phyloP scores from a whole-genome alignment of 2,329 filamentous ascomycete genomes.

The Ploettnerulaceae sp. region DNA sequence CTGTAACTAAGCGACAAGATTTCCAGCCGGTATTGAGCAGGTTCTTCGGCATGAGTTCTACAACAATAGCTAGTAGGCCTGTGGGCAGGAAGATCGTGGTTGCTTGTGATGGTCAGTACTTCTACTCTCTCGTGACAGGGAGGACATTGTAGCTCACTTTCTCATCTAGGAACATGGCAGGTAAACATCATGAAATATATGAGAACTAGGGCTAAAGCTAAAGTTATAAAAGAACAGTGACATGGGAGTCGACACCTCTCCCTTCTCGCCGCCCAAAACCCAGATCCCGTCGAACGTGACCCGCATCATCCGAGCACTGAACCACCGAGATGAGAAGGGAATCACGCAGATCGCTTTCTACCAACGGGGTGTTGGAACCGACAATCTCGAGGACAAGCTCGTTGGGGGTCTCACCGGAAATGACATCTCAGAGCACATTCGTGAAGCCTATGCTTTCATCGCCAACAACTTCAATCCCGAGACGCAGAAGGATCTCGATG shows the following conservation, averaged over 20 bases:
- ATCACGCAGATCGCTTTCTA: conserved; percentile 55
- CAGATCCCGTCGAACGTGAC: conserved; percentile 52
- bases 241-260: conserved; percentile 15
- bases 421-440: conserved; percentile 48
- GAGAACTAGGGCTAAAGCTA: neutral
- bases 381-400: conserved; percentile 43
- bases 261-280: conserved; percentile 10
- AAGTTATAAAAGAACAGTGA: conserved; percentile 18
- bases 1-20: neutral
- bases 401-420: conserved; percentile 49
- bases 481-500: conserved; percentile 17
- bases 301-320: conserved; percentile 52
- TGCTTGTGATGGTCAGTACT: conserved; percentile 25
- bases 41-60: conserved; percentile 12
- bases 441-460: conserved; percentile 45
- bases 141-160: neutral
- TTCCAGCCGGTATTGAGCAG: neutral
- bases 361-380: conserved; percentile 55
- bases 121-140: neutral
- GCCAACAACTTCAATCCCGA: conserved; percentile 39
- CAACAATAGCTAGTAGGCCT: conserved; percentile 3
- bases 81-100: conserved; percentile 22
- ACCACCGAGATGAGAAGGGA: conserved; percentile 45
- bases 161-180: conserved; percentile 22
- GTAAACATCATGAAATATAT: conserved; percentile 2